Conservation (phyloP, 305 asterid species). For the Striga hermonthica region DNA sequence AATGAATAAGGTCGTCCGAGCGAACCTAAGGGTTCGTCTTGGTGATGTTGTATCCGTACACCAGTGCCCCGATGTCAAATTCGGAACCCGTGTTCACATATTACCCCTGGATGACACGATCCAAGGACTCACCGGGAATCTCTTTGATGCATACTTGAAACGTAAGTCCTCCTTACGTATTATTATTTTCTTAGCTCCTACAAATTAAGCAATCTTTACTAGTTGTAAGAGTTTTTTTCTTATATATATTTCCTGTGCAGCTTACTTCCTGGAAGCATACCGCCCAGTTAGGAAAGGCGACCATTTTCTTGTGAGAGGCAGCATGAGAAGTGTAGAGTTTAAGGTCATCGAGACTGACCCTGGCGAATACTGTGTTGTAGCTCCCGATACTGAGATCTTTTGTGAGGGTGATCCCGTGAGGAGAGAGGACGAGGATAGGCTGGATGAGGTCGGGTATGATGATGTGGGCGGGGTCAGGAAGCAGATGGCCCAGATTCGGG, state of each 20-base stretch:
- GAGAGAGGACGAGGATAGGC: conserved; percentile 80
- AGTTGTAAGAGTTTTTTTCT: background rate
- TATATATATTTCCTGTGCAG: conserved; percentile 32
- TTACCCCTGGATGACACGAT: conserved; percentile 78
- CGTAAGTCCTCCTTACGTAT: conserved; percentile 42
- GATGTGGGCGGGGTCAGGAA: conserved; percentile 87
- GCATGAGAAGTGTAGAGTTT: conserved; percentile 88
- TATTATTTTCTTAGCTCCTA: conserved; percentile 1
- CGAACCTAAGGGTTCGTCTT: conserved; percentile 73
- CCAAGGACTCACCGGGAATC: conserved; percentile 82
- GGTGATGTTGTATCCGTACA: conserved; percentile 83
- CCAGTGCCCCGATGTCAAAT: conserved; percentile 82
- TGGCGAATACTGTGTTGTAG: conserved; percentile 82
- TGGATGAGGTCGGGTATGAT: conserved; percentile 86
- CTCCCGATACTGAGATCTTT: conserved; percentile 86
- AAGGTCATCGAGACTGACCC: conserved; percentile 84
- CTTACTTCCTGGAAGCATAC: conserved; percentile 86
- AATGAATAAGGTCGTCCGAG: conserved; percentile 77
- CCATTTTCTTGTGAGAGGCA: conserved; percentile 79
- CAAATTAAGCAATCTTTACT: too few relatives aligned
- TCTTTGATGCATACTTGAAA: conserved; percentile 67
- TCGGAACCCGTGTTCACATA: conserved; percentile 76
- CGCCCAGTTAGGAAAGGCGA: conserved; percentile 84
- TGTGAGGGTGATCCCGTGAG: conserved; percentile 85
- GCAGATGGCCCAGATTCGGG: conserved; percentile 92